Percentiles rank a stretch among this genome's conserved stretches.
Conservation (phyloP, 768 basidiomycete genomes). For the Coprinopsis marcescibilis region DNA sequence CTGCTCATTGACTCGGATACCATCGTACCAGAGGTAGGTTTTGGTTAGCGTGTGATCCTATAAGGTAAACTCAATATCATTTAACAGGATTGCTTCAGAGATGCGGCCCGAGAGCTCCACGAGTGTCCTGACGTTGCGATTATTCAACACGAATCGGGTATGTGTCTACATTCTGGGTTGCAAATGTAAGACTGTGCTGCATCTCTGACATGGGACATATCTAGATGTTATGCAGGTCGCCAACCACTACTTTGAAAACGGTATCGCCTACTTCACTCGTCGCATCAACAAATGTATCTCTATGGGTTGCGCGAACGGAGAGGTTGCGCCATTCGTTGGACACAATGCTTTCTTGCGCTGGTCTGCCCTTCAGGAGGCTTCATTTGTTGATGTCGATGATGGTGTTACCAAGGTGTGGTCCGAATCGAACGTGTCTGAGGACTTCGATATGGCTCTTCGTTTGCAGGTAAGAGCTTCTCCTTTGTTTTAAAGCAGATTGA, state of each 20-base stretch:
- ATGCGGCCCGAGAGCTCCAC: conserved; percentile 80
- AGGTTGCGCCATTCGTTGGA: conserved; percentile 79
- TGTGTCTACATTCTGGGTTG: conserved; percentile 11
- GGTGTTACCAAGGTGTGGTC: conserved; percentile 74
- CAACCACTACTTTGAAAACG: conserved; percentile 87
- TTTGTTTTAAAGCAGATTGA: background rate
- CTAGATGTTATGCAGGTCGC: conserved; percentile 87
- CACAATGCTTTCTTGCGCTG: conserved; percentile 89
- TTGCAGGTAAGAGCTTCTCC: conserved; percentile 34
- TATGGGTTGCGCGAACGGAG: conserved; percentile 75
- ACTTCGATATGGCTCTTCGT: conserved; percentile 76
- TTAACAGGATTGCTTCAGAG: conserved; percentile 76
- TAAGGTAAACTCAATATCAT: background rate
- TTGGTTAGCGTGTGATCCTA: background rate
- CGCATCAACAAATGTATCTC: conserved; percentile 83
- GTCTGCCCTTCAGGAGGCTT: conserved; percentile 84
- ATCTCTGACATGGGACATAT: conserved; percentile 6
- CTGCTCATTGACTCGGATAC: conserved; percentile 81
- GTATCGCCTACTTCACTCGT: conserved; percentile 82
- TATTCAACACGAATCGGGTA: conserved; percentile 85
- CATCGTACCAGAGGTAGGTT: conserved; percentile 60
- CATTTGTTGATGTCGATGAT: conserved; percentile 63
- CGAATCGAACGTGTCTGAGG: conserved; percentile 76
- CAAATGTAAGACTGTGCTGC: background rate
- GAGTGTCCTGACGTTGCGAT: conserved; percentile 82